phyloP scores from a whole-genome alignment of 176 grass and related monocot species.

The Panicum miliaceum region DNA sequence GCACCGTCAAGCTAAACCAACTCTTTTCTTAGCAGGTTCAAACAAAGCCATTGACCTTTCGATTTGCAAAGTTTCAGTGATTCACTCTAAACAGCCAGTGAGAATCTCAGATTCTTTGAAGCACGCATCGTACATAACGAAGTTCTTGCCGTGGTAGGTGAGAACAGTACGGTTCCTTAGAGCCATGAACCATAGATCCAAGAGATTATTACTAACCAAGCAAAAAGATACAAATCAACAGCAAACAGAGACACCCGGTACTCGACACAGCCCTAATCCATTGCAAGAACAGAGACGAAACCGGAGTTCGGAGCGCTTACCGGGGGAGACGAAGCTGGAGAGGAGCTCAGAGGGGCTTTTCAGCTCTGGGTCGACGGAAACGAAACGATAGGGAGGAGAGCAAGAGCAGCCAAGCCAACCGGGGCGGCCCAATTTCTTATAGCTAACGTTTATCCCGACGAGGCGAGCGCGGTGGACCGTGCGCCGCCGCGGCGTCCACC shows the following conservation, averaged over 20 bases:
- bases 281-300: background rate
- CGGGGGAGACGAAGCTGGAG: constrained; percentile 24
- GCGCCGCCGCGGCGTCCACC: background rate
- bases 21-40: background rate
- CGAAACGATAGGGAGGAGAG: background rate
- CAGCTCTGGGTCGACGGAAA: background rate
- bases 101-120: background rate
- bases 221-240: background rate
- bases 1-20: background rate
- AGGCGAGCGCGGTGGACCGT: constrained; percentile 3
- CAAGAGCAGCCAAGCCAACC: background rate
- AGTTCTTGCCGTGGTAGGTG: background rate
- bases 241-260: background rate
- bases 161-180: background rate
- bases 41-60: background rate
- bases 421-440: constrained; percentile 24
- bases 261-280: background rate
- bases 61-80: background rate
- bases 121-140: background rate
- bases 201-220: background rate
- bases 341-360: too few species aligned
- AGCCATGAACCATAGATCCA: constrained; percentile 37
- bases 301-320: constrained; percentile 24
- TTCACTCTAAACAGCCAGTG: background rate
- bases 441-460: constrained; percentile 34